Percentiles rank a stretch among this genome's conserved stretches.
Conservation (phyloP, 176 grass and related monocot genomes). For the Hsuehochloa calcarea region DNA sequence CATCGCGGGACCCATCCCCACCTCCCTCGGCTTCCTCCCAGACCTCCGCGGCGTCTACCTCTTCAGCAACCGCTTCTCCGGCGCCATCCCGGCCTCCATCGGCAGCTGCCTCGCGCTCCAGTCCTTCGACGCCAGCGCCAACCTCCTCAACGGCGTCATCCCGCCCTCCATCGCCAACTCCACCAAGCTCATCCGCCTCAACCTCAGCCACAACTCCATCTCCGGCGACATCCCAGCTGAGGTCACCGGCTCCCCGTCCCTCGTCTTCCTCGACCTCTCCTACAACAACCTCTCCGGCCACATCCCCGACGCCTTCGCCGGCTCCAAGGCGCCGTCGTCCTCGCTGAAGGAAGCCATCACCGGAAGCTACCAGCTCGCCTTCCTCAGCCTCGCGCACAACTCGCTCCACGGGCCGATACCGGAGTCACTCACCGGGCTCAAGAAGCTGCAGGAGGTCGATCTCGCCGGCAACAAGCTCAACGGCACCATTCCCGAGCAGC, state of each 20-base stretch:
- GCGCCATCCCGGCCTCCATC: conserved; percentile 46
- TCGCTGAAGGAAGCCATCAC: conserved; percentile 36
- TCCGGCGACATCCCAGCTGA: conserved; percentile 31
- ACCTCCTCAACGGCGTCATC: conserved; percentile 44
- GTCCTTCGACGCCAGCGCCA: conserved; percentile 56
- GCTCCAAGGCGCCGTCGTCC: not conserved
- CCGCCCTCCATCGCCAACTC: conserved; percentile 53
- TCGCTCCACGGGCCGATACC: conserved; percentile 37
- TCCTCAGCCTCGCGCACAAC: conserved; percentile 50
- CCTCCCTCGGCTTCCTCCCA: conserved; percentile 37
- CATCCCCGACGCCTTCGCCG: conserved; percentile 29
- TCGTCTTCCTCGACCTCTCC: conserved; percentile 50
- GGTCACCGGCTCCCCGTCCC: conserved; percentile 27
- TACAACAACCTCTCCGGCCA: conserved; percentile 59
- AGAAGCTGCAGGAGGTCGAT: conserved; percentile 45
- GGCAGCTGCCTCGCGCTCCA: conserved; percentile 49
- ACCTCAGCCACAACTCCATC: conserved; percentile 54
- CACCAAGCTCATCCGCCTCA: conserved; percentile 60
- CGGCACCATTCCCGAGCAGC: conserved; percentile 43
- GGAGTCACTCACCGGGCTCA: conserved; percentile 18
- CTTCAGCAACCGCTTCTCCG: conserved; percentile 78
- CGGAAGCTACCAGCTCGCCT: conserved; percentile 39
- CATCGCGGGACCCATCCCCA: conserved; percentile 49
- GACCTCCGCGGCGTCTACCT: conserved; percentile 66
- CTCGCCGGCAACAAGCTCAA: conserved; percentile 47